A percentile compares a stretch with the other conserved stretches of the same genome.
phyloP scores from a whole-genome alignment of 2,329 filamentous ascomycete species.

The Pseudogymnoascus sp. region DNA sequence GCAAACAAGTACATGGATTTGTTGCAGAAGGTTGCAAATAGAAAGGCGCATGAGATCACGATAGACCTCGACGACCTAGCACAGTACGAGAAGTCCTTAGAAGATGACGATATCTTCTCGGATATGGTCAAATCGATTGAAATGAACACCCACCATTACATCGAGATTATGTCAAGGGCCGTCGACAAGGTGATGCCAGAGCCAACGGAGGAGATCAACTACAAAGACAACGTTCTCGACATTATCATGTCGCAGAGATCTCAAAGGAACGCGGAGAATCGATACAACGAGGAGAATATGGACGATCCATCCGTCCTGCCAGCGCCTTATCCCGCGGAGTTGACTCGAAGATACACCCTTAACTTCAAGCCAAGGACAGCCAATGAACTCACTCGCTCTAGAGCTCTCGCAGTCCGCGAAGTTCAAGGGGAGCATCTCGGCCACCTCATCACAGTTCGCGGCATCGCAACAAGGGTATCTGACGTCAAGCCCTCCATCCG shows the following conservation, averaged over 20 bases:
- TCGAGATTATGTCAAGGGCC: conserved; percentile 81
- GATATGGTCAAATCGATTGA: conserved; percentile 78
- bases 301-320: conserved; percentile 56
- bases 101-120: conserved; percentile 45
- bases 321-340: conserved; percentile 80
- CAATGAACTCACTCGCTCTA: conserved; percentile 51
- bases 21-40: conserved; percentile 79
- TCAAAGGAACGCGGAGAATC: conserved; percentile 71
- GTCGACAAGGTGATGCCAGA: conserved; percentile 80
- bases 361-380: conserved; percentile 90
- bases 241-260: conserved; percentile 90
- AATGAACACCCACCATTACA: conserved; percentile 87
- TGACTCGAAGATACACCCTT: conserved; percentile 88
- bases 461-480: conserved; percentile 89
- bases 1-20: conserved; percentile 83
- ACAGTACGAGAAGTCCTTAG: conserved; percentile 64
- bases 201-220: conserved; percentile 70
- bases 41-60: conserved; percentile 64
- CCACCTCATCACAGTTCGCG: conserved; percentile 84
- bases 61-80: conserved; percentile 86
- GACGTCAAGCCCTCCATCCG: conserved; percentile 97
- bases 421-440: conserved; percentile 90
- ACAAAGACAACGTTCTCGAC: conserved; percentile 96
- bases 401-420: conserved; percentile 78
- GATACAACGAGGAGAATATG: conserved; percentile 55